Evolutionary conservation across 2,329 filamentous ascomycete species (phyloP).

Genomic region (Talaromyces verruculosus): DNA sequence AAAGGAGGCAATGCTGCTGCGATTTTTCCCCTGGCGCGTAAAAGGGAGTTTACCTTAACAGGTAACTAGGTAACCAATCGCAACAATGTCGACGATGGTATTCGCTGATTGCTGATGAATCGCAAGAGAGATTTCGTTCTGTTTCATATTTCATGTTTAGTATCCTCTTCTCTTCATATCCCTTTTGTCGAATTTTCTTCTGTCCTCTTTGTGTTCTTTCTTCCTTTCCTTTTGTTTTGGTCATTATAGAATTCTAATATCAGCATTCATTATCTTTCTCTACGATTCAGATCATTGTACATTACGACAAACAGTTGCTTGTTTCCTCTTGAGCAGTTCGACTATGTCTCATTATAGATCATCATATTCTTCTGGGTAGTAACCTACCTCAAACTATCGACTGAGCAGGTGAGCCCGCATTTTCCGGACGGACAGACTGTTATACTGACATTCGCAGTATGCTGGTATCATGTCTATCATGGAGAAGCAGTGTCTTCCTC

Average conservation of each 20-base stretch:
- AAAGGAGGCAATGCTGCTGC: slow-evolving; percentile 4
- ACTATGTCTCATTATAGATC: slow-evolving; percentile 22
- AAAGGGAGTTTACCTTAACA: background rate
- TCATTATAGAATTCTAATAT: slow-evolving; percentile 8
- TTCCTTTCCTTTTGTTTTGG: background rate
- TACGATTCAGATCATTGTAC: slow-evolving; percentile 1
- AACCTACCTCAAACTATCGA: slow-evolving; percentile 16
- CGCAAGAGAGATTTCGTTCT: background rate
- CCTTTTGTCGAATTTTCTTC: background rate
- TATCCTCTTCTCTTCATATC: slow-evolving; percentile 1
- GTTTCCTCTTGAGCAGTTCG: background rate
- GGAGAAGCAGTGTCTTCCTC: slow-evolving; percentile 29
- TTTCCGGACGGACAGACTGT: background rate
- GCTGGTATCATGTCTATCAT: slow-evolving; percentile 32
- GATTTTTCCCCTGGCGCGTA: slow-evolving; percentile 20
- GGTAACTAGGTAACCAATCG: slow-evolving; percentile 19
- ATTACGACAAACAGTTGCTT: background rate
- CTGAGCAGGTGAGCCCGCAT: slow-evolving; percentile 21
- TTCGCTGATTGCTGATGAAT: slow-evolving; percentile 5
- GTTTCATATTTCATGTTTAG: slow-evolving; percentile 18
- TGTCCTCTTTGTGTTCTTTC: background rate
- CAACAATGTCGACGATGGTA: background rate
- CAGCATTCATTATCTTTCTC: slow-evolving; percentile 6
- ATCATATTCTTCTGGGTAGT: slow-evolving; percentile 20
- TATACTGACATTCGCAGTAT: slow-evolving; percentile 31